Conservation (phyloP, 768 basidiomycete genomes). For the Mycena filopes region DNA sequence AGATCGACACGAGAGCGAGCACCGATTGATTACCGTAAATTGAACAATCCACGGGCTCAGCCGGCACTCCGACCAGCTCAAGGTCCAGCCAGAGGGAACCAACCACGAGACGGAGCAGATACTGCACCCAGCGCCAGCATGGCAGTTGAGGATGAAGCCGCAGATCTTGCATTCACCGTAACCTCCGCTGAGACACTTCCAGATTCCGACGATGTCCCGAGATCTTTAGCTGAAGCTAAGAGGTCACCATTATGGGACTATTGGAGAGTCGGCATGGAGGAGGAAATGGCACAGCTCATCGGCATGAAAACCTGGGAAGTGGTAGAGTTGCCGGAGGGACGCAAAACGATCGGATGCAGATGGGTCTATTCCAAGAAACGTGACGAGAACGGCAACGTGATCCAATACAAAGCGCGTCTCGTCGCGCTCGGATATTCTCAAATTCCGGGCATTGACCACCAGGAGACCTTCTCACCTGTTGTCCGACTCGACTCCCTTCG, state of each 20-base stretch:
- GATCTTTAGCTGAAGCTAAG: background rate
- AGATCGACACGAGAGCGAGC: background rate
- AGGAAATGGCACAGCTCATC: background rate
- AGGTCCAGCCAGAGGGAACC: background rate
- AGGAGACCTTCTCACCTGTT: slow-evolving; percentile 2
- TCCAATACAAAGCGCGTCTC: slow-evolving; percentile 9
- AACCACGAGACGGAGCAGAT: too few species aligned
- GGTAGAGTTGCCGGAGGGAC: background rate
- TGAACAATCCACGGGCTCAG: background rate
- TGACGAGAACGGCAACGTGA: slow-evolving; percentile 6
- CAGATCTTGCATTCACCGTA: too few species aligned
- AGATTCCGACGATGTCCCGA: background rate
- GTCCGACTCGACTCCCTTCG: background rate
- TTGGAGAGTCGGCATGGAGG: too few species aligned
- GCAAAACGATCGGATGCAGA: background rate
- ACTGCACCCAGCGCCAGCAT: too few species aligned
- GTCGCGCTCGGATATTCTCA: slow-evolving; percentile 13
- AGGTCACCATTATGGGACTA: background rate
- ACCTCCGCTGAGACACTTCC: background rate
- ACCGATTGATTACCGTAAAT: background rate
- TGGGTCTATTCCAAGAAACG: slow-evolving; percentile 10
- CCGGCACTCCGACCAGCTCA: background rate
- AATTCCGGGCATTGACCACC: slow-evolving; percentile 9
- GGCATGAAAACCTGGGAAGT: slow-evolving; percentile 6
- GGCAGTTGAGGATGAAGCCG: too few species aligned